Conservation (phyloP, 1,284 basidiomycete species). For the Kalmanozyma brasiliensis region DNA sequence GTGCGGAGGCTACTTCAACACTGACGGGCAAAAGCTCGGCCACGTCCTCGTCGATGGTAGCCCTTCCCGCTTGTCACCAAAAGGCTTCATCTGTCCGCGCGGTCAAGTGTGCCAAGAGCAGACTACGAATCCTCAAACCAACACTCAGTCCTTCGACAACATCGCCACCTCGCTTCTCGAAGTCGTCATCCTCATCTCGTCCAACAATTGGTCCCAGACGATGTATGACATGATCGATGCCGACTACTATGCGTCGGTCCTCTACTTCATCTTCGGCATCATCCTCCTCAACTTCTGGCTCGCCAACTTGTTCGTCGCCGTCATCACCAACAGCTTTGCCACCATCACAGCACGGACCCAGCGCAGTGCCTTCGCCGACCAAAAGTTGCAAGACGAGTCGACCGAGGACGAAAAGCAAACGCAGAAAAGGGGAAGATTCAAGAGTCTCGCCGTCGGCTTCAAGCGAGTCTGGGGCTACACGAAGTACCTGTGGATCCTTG, state of each 20-base stretch:
- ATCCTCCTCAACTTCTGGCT: conserved; percentile 70
- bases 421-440: conserved; percentile 21
- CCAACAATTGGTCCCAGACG: conserved; percentile 70
- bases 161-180: conserved; percentile 85
- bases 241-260: conserved; percentile 85
- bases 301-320: conserved; percentile 93
- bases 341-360: conserved; percentile 88
- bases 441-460: conserved; percentile 56
- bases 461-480: conserved; percentile 62
- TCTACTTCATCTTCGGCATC: conserved; percentile 84
- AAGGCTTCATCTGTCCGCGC: conserved; percentile 66
- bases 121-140: conserved; percentile 75
- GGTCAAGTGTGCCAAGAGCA: conserved; percentile 66
- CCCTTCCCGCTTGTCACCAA: conserved; percentile 34
- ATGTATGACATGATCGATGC: conserved; percentile 95
- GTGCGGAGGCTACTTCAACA: conserved; percentile 60
- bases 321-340: conserved; percentile 93
- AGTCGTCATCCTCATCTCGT: conserved; percentile 84
- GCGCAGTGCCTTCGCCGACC: conserved; percentile 88
- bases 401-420: conserved; percentile 22
- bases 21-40: conserved; percentile 22
- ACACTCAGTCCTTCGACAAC: conserved; percentile 87
- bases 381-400: conserved; percentile 36
- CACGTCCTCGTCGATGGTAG: conserved; percentile 32
- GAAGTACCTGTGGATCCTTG: conserved; percentile 72